Evolutionary conservation across 2,329 filamentous ascomycete genomes (phyloP), one percentile per base, ranked within the genome.

Genomic region (Ophiognomonia clavigignenti-juglandacearum): DNA sequence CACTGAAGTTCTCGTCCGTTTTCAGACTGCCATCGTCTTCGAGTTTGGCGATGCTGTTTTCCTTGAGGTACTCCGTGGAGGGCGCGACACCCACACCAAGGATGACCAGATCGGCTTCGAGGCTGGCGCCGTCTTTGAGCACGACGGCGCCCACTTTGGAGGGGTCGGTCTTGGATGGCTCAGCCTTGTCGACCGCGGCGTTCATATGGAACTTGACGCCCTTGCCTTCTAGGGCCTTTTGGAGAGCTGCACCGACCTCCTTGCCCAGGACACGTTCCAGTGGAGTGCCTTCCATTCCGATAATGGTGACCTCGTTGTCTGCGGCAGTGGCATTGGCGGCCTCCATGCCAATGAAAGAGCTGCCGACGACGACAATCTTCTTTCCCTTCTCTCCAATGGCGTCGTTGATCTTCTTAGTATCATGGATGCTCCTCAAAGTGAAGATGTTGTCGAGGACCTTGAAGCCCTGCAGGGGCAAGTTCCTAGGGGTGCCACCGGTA

Each of bases 311-410:
- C 8, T 83, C 71, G 64, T 98, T 95, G 58, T 86, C 85, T 57
- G 85, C 86, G 37, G 78, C 69, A 0, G 86, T 83, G 0, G 95
- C 85, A 54, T 91, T 93, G 52, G 87, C 92, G n/a, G 95, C 80
- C 67, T 98, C 93, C 87, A 98, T 95, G 34, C 93, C 93, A 61
- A 98, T 98, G 67, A 98, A 98, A 1, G 89, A 95, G 50, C 86
- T 92, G 34, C 93, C 93, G 45, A 98, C 75, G 13, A 98, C 76
- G 39, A 96, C 89, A 55, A 98, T 82, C 66, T 96, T 96, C 76
- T 96, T 96, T 50, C 82, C 82, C 61, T 87, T 85, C 39, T 88
- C 80, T 24, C 89, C 89, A 39, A 95, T 86, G 6, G 89, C 88
- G 1, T 73, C 75, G 22, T 89, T 75, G 55, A 98, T 96, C 49